Conservation (phyloP, 768 basidiomycete genomes). For the Leccinellum rugosiceps region DNA sequence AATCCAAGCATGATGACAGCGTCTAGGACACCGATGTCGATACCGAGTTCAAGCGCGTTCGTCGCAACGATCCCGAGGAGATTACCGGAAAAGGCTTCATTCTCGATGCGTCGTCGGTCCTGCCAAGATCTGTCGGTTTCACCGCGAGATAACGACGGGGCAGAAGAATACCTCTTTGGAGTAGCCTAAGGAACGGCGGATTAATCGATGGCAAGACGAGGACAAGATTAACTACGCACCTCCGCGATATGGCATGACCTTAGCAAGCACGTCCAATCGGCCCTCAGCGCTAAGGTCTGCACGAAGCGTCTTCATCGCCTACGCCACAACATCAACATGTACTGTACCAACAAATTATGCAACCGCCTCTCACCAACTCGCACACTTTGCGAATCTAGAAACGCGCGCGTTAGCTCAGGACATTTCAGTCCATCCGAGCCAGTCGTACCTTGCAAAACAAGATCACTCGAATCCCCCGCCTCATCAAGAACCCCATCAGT, state of each 20-base stretch:
- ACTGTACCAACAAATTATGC: neutral
- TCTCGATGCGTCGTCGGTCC: constrained; percentile 83
- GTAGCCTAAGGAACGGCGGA: constrained; percentile 49
- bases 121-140: constrained; percentile 23
- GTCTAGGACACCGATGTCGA: constrained; percentile 88
- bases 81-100: constrained; percentile 80
- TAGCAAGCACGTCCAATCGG: constrained; percentile 67
- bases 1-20: constrained; percentile 89
- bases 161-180: constrained; percentile 52
- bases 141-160: neutral
- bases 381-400: constrained; percentile 73
- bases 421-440: neutral
- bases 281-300: constrained; percentile 71
- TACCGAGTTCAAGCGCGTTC: constrained; percentile 86
- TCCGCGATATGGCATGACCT: constrained; percentile 81
- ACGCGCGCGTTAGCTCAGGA: neutral
- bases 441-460: constrained; percentile 77
- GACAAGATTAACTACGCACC: constrained; percentile 42
- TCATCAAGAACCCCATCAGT: constrained; percentile 80
- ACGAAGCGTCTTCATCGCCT: constrained; percentile 80
- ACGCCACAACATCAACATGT: constrained; percentile 19
- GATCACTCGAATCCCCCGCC: constrained; percentile 74
- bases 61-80: constrained; percentile 86
- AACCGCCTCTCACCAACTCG: constrained; percentile 57
- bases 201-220: neutral